Conservation (phyloP, 163 green algal species). For the Scenedesmus sp. region DNA sequence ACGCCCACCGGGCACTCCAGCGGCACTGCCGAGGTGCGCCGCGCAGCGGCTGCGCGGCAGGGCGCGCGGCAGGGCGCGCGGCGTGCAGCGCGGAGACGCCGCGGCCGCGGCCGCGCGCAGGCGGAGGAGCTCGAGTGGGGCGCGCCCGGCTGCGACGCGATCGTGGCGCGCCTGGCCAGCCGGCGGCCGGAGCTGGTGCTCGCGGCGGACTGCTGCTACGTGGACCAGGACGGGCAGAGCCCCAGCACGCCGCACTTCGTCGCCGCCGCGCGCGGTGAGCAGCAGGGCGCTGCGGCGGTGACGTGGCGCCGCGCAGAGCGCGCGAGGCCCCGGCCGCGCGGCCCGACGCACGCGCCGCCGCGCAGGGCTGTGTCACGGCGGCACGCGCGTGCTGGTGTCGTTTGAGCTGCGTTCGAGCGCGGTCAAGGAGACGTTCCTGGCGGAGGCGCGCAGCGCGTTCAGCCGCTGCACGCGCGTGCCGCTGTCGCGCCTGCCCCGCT, state of each 20-base stretch:
- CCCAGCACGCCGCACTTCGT: conserved; percentile 72
- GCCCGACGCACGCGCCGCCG: no score
- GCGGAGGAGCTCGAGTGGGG: conserved; percentile 73
- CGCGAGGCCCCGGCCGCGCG: no score
- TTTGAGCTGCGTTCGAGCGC: conserved; percentile 58
- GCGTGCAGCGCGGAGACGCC: no score
- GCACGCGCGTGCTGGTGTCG: conserved; percentile 55
- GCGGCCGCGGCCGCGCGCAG: no score
- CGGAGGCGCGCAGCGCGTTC: conserved; percentile 52
- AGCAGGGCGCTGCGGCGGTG: not conserved
- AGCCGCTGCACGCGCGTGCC: conserved; percentile 33
- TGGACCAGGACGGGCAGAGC: conserved; percentile 70
- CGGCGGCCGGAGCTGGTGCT: conserved; percentile 62
- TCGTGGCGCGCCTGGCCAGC: conserved; percentile 42
- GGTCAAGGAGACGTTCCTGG: conserved; percentile 51
- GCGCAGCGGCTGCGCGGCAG: not conserved
- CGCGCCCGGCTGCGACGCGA: conserved; percentile 45
- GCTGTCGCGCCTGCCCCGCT: conserved; percentile 17
- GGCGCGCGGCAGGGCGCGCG: no score
- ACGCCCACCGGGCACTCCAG: conserved; percentile 10
- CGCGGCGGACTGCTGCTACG: conserved; percentile 78
- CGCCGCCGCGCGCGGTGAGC: conserved; percentile 66
- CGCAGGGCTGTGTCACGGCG: conserved; percentile 48
- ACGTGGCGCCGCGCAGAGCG: no score
- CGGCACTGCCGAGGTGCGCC: conserved; percentile 30